Conservation (phyloP, 148 eudicot genomes). For the Fagopyrum esculentum region DNA sequence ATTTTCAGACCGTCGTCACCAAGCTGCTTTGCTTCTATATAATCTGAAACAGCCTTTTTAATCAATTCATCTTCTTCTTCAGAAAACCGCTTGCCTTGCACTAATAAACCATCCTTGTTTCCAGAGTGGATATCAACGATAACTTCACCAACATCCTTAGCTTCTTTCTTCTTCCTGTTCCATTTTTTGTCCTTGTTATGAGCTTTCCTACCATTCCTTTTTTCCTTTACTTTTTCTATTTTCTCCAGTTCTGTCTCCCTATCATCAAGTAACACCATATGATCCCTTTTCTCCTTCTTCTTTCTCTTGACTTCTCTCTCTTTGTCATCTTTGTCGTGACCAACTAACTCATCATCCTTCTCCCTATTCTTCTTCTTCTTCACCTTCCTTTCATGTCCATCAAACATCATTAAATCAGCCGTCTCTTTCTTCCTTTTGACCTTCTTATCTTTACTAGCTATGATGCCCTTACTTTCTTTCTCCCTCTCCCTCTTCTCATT, state of each 20-base stretch:
- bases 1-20: constrained; percentile 34
- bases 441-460: no score
- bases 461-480: not conserved
- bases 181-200: not conserved
- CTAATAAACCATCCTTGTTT: not conserved
- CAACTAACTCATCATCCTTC: not conserved
- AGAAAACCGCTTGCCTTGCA: constrained; percentile 32
- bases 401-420: no score
- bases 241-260: not conserved
- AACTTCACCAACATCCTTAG: not conserved
- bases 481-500: not conserved
- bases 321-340: no score
- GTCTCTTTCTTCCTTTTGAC: no score
- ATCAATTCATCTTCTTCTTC: constrained; percentile 34
- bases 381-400: no score
- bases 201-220: not conserved
- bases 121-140: no score
- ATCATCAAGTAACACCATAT: not conserved
- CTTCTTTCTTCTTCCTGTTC: not conserved
- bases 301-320: no score
- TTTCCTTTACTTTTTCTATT: not conserved
- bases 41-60: constrained; percentile 26
- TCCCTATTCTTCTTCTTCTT: constrained; percentile 4
- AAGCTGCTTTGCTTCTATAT: constrained; percentile 20
- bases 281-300: no score